A percentile compares a stretch with the other conserved stretches of the same genome.
Conservation (phyloP, 352 stramenopile genomes). For the Pythium pyrilobum region DNA sequence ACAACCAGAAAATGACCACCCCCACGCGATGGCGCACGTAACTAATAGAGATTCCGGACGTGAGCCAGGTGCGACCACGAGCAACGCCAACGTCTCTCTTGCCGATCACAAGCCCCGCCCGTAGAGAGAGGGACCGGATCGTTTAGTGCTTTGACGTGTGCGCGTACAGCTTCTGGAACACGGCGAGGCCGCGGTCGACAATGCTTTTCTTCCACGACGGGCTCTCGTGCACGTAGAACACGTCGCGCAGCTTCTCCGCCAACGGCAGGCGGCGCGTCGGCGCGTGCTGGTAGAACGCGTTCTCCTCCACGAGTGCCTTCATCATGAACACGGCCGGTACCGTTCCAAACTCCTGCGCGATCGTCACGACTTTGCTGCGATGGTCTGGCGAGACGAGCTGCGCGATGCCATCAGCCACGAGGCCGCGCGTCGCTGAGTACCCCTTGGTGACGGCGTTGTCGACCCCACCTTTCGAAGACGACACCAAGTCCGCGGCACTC, state of each 20-base stretch:
- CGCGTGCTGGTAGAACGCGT: slow-evolving; percentile 48
- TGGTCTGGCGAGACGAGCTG: slow-evolving; percentile 22
- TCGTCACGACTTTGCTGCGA: slow-evolving; percentile 20
- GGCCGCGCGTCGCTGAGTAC: slow-evolving; percentile 47
- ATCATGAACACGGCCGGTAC: slow-evolving; percentile 49
- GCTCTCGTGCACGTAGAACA: slow-evolving; percentile 80
- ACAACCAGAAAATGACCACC: too few relatives aligned
- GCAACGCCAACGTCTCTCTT: too few relatives aligned
- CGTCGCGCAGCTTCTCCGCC: slow-evolving; percentile 58
- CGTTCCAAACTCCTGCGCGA: slow-evolving; percentile 75
- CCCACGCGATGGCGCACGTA: too few relatives aligned
- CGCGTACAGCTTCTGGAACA: slow-evolving; percentile 42
- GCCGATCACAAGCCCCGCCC: too few relatives aligned
- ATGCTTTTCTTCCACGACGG: slow-evolving; percentile 58
- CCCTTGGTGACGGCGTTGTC: slow-evolving; percentile 34
- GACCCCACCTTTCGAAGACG: slow-evolving; percentile 21
- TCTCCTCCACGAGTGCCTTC: slow-evolving; percentile 62
- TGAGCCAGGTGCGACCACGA: too few relatives aligned
- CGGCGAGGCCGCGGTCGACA: slow-evolving; percentile 36
- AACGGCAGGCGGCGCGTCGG: slow-evolving; percentile 42
- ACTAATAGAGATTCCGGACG: too few relatives aligned
- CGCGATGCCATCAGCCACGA: slow-evolving; percentile 35
- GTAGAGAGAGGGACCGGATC: too few relatives aligned
- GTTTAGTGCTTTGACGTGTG: neutral
- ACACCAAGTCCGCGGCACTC: slow-evolving; percentile 20